A percentile compares a stretch with the other conserved stretches of the same genome.
These are phyloP conservation scores for Flaveria bidentis DNA, from an alignment of 129 eudicot species.

Conservation along the genomic window DNA sequence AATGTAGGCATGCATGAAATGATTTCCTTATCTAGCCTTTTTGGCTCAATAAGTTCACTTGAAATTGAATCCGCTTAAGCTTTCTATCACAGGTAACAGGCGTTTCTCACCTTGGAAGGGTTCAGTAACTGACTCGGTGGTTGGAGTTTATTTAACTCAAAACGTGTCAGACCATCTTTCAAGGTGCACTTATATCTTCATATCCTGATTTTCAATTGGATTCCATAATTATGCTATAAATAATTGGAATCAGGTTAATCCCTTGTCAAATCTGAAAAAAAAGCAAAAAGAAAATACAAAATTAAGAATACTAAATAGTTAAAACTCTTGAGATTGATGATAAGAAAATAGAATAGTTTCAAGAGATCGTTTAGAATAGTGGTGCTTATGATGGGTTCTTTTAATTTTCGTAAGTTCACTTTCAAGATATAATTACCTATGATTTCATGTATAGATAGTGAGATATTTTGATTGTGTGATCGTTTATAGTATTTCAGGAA, in stretches of 20 bases:
- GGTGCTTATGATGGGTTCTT: neutral
- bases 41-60: slow-evolving; percentile 5
- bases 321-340: too few species aligned
- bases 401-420: neutral
- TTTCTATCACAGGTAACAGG: slow-evolving; percentile 51
- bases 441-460: neutral
- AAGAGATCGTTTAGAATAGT: neutral
- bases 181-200: slow-evolving; percentile 47
- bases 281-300: neutral
- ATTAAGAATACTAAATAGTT: neutral
- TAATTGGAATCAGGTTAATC: slow-evolving; percentile 1
- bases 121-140: slow-evolving; percentile 70
- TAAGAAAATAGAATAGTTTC: neutral
- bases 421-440: neutral
- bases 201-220: neutral
- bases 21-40: neutral
- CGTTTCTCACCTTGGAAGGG: slow-evolving; percentile 76
- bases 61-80: neutral
- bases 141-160: slow-evolving; percentile 78
- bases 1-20: neutral
- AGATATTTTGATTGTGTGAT: slow-evolving; percentile 7
- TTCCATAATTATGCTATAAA: neutral
- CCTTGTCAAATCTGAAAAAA: slow-evolving; percentile 7
- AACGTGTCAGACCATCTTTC: slow-evolving; percentile 65
- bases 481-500: neutral